Base-by-base conservation (phyloP, 148 eudicot genomes). In the Silene conica region DNA sequence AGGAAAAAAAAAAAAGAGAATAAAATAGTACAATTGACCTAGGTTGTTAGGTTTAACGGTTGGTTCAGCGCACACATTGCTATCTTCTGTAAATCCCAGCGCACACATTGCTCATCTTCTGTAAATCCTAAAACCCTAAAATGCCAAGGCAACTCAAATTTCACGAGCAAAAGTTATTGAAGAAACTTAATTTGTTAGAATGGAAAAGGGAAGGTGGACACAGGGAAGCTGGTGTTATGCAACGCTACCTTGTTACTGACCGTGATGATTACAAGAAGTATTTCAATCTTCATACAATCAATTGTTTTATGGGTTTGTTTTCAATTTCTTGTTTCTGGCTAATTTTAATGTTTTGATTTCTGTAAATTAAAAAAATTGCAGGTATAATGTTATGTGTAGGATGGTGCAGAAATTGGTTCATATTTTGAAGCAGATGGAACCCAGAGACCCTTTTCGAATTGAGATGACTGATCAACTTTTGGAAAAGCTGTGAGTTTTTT, bases 151-250 rank as follows among this genome's bases (percentile, higher is more conserved):
- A 89, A 77, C 87, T 96, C 0, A 96, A 89, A 68, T 86, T 59
- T 80, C 96, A 92, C 63, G 99, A 96, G 85, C 76, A 85, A 71
- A 96, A 90, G 76, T 73, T 92, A 0, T 23, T 92, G 80, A 95
- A 92, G 87, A 89, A 90, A 71, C 67, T 82, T 0, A 75, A 95
- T 75, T 85, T 95, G 41, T 71, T 90, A 64, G 89, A 89, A 81
- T 95, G 97, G 97, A 92, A 92, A 79, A 89, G 99, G 84, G 99
- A 95, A 87, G 92, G 83, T 13, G 89, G 89, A 55, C 99, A 95
- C 78, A 73, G 96, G 43, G 99, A 95, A 83, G 75, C 81, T 54
- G 62, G 57, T 23, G 94, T 95, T 63, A 86, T 90, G 83, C 95
- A 85, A 34, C 96, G 94, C 7, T 92, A 89, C 78, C 96, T 85